These are phyloP conservation scores for Xanthoconium stramineum DNA, from an alignment of 768 basidiomycete species.

Conservation along the genomic window DNA sequence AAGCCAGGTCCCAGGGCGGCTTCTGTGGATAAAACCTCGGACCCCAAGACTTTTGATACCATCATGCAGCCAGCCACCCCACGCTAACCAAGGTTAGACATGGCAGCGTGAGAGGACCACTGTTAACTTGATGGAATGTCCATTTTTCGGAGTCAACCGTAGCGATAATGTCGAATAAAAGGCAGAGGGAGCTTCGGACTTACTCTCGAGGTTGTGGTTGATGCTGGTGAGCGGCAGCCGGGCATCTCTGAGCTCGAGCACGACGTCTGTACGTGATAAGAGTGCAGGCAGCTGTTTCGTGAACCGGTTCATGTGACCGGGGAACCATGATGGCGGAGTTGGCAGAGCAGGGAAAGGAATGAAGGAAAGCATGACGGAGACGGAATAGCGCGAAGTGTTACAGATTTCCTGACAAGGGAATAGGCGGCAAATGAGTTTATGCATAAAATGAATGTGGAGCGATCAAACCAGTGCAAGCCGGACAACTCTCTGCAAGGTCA, in stretches of 20 bases:
- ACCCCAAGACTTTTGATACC: slow-evolving; percentile 10
- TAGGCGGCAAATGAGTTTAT: slow-evolving; percentile 4
- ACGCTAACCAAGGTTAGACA: slow-evolving; percentile 13
- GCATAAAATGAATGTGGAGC: slow-evolving; percentile 5
- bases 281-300: slow-evolving; percentile 70
- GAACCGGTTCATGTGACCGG: slow-evolving; percentile 93
- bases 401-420: slow-evolving; percentile 12
- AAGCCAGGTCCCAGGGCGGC: not conserved
- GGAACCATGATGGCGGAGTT: slow-evolving; percentile 87
- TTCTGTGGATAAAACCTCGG: slow-evolving; percentile 12
- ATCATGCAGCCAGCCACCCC: slow-evolving; percentile 7
- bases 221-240: slow-evolving; percentile 92
- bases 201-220: slow-evolving; percentile 85
- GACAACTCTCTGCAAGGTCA: not conserved
- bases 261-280: slow-evolving; percentile 80
- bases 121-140: slow-evolving; percentile 19
- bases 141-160: slow-evolving; percentile 2
- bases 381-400: slow-evolving; percentile 8
- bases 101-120: slow-evolving; percentile 22
- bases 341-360: slow-evolving; percentile 52
- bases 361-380: slow-evolving; percentile 30
- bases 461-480: not conserved
- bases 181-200: slow-evolving; percentile 16
- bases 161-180: not conserved
- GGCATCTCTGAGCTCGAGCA: slow-evolving; percentile 92